These are phyloP conservation scores for Pythium coloratum DNA, from an alignment of 352 stramenopile genomes.

Conservation along the genomic window DNA sequence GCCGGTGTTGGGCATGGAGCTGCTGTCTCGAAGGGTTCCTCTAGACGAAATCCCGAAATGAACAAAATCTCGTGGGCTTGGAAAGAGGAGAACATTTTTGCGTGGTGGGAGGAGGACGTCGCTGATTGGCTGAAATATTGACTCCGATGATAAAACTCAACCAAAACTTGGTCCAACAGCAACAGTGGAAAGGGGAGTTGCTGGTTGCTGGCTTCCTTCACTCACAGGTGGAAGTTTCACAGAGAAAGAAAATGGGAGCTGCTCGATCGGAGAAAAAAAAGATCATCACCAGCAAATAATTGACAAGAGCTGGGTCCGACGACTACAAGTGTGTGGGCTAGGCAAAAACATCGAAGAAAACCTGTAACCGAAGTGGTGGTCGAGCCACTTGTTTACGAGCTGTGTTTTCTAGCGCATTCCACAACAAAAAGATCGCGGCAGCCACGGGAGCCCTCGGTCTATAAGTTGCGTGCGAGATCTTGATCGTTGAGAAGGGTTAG, in stretches of 20 bases:
- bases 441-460: not conserved
- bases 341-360: constrained; percentile 2
- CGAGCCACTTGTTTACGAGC: not conserved
- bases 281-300: constrained; percentile 12
- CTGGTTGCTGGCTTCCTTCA: constrained; percentile 3
- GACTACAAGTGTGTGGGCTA: not conserved
- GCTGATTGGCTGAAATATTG: constrained; percentile 25
- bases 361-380: not conserved
- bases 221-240: not conserved
- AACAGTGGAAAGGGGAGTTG: constrained; percentile 20
- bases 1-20: constrained; percentile 28
- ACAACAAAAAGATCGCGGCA: not conserved
- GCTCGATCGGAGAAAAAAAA: not conserved
- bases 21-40: constrained; percentile 1
- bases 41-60: constrained; percentile 29
- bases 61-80: not conserved
- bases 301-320: not conserved
- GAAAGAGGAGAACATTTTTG: constrained; percentile 13
- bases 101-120: constrained; percentile 18
- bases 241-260: not conserved
- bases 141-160: not conserved
- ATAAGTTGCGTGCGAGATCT: not conserved
- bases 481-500: not conserved
- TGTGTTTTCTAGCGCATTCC: not conserved
- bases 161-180: not conserved